Percentiles rank a stretch among this genome's conserved stretches.
These are phyloP conservation scores for Candida patagonica DNA, from an alignment of 805 yeast species.

Conservation along the genomic window DNA sequence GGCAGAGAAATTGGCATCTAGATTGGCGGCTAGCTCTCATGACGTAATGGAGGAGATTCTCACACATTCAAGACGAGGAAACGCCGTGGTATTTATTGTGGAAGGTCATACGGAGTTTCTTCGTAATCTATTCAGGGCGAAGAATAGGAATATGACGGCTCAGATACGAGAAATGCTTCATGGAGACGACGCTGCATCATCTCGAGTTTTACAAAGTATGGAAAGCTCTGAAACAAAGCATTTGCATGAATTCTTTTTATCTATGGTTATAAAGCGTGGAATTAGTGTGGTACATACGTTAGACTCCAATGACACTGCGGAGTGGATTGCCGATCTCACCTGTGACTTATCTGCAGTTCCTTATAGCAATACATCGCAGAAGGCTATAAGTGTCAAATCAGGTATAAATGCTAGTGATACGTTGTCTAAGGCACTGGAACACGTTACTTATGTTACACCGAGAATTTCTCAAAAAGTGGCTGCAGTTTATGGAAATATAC, in stretches of 20 bases:
- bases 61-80: too few relatives aligned
- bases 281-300: slow-evolving; percentile 10
- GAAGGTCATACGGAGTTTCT: slow-evolving; percentile 10
- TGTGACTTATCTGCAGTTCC: slow-evolving; percentile 11
- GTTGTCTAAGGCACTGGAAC: slow-evolving; percentile 8
- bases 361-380: slow-evolving; percentile 4
- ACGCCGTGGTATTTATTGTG: slow-evolving; percentile 11
- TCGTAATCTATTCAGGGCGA: slow-evolving; percentile 6
- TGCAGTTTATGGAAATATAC: slow-evolving; percentile 9
- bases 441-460: slow-evolving; percentile 18
- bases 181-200: background rate
- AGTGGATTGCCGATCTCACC: slow-evolving; percentile 12
- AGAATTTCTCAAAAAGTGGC: slow-evolving; percentile 10
- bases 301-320: slow-evolving; percentile 10
- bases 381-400: slow-evolving; percentile 10
- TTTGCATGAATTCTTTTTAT: slow-evolving; percentile 1
- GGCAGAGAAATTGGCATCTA: slow-evolving; percentile 1
- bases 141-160: slow-evolving; percentile 8
- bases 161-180: slow-evolving; percentile 12
- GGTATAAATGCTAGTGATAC: slow-evolving; percentile 13
- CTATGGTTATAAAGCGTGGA: slow-evolving; percentile 8
- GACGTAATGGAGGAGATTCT: slow-evolving; percentile 1
- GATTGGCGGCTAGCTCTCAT: slow-evolving; percentile 1
- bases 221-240: background rate
- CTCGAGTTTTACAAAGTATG: background rate